These are phyloP conservation scores for Teunomyces tritomae DNA, from an alignment of 805 yeast genomes.

Conservation along the genomic window DNA sequence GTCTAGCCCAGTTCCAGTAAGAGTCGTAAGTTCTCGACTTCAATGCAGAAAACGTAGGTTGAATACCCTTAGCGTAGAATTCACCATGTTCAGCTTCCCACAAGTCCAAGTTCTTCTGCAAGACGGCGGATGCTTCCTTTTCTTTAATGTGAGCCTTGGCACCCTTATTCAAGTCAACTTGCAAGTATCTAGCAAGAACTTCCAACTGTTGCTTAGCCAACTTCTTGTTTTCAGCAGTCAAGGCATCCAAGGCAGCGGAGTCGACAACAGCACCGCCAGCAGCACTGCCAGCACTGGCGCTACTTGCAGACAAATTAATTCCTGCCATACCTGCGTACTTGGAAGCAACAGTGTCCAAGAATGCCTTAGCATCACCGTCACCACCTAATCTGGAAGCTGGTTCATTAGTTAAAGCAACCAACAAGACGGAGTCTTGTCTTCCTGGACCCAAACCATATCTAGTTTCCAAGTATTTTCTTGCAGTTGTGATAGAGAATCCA, in stretches of 20 bases:
- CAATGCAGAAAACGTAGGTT: slow-evolving; percentile 84
- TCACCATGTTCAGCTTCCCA: slow-evolving; percentile 87
- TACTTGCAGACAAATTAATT: slow-evolving; percentile 65
- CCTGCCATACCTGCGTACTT: slow-evolving; percentile 86
- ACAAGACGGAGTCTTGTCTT: slow-evolving; percentile 88
- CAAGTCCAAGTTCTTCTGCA: slow-evolving; percentile 88
- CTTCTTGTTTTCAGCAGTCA: slow-evolving; percentile 66
- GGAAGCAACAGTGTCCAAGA: slow-evolving; percentile 76
- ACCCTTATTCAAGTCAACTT: slow-evolving; percentile 87
- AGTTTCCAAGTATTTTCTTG: slow-evolving; percentile 87
- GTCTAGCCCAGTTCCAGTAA: slow-evolving; percentile 99
- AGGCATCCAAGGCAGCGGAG: slow-evolving; percentile 89
- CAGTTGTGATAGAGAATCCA: slow-evolving; percentile 90
- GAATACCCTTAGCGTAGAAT: slow-evolving; percentile 85
- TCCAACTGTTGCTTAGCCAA: slow-evolving; percentile 81
- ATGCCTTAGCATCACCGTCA: slow-evolving; percentile 88
- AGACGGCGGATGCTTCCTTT: slow-evolving; percentile 76
- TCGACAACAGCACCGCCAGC: slow-evolving; percentile 88
- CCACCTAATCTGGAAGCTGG: slow-evolving; percentile 85
- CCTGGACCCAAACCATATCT: slow-evolving; percentile 93
- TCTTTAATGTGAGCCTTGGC: slow-evolving; percentile 79
- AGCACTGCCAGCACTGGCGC: slow-evolving; percentile 55
- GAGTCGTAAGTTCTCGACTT: slow-evolving; percentile 97
- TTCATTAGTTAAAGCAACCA: slow-evolving; percentile 82
- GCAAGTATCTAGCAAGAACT: slow-evolving; percentile 91